Evolutionary conservation across 164 flowering plant species (phyloP).

Genomic region (Malania oleifera): DNA sequence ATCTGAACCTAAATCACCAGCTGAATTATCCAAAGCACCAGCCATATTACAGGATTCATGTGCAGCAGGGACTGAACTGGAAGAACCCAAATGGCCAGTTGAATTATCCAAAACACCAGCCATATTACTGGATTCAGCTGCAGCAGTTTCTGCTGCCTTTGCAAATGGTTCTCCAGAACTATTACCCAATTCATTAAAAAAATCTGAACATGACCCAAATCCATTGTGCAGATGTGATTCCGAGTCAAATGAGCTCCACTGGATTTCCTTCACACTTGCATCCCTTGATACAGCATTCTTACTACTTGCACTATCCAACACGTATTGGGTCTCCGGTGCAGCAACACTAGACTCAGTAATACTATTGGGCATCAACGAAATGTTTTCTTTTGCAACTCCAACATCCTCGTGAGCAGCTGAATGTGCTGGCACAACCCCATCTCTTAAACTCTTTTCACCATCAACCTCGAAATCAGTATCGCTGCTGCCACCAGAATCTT

Average conservation of each 20-base stretch:
- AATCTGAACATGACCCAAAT: constrained; percentile 15
- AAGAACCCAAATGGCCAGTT: too few relatives aligned
- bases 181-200: constrained; percentile 13
- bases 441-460: not conserved
- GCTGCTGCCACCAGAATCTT: not conserved
- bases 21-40: constrained; percentile 3
- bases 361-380: not conserved
- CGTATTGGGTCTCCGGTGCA: not conserved
- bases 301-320: not conserved
- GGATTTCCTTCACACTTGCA: constrained; percentile 14
- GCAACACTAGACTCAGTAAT: constrained; percentile 8
- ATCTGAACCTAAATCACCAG: not conserved
- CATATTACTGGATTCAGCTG: too few relatives aligned
- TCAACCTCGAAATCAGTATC: not conserved
- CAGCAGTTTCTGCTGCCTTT: not conserved
- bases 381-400: constrained; percentile 7
- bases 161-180: constrained; percentile 7
- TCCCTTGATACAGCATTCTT: not conserved
- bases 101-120: too few relatives aligned
- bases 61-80: not conserved
- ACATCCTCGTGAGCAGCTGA: constrained; percentile 3
- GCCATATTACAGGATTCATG: not conserved
- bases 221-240: constrained; percentile 2
- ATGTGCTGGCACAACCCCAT: not conserved
- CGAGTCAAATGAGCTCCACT: constrained; percentile 17